Evolutionary conservation across 805 yeast genomes (phyloP).

Genomic region (Yarrowia sp.): DNA sequence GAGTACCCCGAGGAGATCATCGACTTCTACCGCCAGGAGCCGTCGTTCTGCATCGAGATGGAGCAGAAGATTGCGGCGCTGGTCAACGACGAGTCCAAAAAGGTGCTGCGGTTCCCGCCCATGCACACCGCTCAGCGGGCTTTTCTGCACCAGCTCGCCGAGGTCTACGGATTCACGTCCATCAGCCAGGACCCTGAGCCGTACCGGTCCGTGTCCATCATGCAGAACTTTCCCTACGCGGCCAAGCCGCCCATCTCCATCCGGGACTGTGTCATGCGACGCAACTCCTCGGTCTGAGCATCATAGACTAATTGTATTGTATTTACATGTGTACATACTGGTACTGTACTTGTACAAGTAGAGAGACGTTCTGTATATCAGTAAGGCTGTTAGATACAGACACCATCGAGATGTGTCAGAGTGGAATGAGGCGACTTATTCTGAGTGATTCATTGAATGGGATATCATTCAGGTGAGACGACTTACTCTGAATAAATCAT

Average conservation of each 20-base stretch:
- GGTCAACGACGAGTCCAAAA: slow-evolving; percentile 41
- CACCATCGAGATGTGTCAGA: too few relatives aligned
- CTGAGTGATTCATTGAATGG: too few relatives aligned
- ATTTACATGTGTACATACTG: too few relatives aligned
- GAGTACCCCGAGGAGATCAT: slow-evolving; percentile 41
- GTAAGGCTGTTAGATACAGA: too few relatives aligned
- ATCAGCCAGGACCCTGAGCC: slow-evolving; percentile 86
- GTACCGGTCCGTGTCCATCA: slow-evolving; percentile 46
- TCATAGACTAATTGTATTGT: too few relatives aligned
- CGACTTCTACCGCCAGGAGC: slow-evolving; percentile 53
- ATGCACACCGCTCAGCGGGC: slow-evolving; percentile 68
- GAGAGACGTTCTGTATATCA: too few relatives aligned
- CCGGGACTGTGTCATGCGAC: slow-evolving; percentile 17
- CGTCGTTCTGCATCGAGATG: slow-evolving; percentile 64
- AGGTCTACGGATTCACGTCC: slow-evolving; percentile 54
- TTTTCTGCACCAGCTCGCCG: slow-evolving; percentile 68
- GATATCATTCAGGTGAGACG: too few relatives aligned
- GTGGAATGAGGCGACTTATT: too few relatives aligned
- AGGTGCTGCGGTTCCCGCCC: slow-evolving; percentile 62
- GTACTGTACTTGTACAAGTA: background rate
- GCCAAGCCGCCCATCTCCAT: slow-evolving; percentile 9
- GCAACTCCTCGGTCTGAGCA: too few relatives aligned
- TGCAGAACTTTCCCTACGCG: slow-evolving; percentile 16
- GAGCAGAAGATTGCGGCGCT: slow-evolving; percentile 55
- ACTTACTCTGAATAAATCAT: too few relatives aligned